Percentiles rank a stretch among this genome's conserved stretches.
Conservation (phyloP, 2,329 filamentous ascomycete genomes). For the Aspergillus tamarii region DNA sequence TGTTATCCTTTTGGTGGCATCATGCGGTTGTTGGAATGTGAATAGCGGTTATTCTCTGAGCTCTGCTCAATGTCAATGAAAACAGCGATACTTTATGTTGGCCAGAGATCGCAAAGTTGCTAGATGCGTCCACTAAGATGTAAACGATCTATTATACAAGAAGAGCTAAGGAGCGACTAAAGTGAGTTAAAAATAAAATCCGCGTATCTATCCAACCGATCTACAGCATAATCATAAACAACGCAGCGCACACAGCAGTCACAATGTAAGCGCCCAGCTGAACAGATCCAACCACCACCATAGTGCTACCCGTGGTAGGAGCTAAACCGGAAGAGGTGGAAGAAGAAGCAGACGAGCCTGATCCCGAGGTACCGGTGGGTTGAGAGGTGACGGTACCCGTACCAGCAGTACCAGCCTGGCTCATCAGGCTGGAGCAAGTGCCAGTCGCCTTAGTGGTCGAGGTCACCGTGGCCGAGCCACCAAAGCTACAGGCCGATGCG, state of each 20-base stretch:
- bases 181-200: background rate
- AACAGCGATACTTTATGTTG: background rate
- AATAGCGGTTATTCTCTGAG: background rate
- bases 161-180: background rate
- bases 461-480: conserved; percentile 44
- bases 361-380: conserved; percentile 27
- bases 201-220: background rate
- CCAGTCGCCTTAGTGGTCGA: conserved; percentile 39
- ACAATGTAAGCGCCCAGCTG: conserved; percentile 49
- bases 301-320: background rate
- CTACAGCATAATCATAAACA: conserved; percentile 53
- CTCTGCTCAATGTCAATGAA: background rate
- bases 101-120: background rate
- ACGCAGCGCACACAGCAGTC: conserved; percentile 46
- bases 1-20: too few relatives aligned
- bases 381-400: conserved; percentile 45
- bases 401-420: conserved; percentile 44
- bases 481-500: conserved; percentile 47
- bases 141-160: conserved; percentile 5
- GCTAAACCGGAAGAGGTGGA: conserved; percentile 19
- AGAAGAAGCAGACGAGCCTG: conserved; percentile 20
- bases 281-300: conserved; percentile 11
- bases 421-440: conserved; percentile 42
- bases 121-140: background rate
- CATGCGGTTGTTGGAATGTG: too few relatives aligned